A percentile compares a stretch with the other conserved stretches of the same genome.
phyloP scores from a whole-genome alignment of 2,329 filamentous ascomycete species.

The Diplodia corticola region DNA sequence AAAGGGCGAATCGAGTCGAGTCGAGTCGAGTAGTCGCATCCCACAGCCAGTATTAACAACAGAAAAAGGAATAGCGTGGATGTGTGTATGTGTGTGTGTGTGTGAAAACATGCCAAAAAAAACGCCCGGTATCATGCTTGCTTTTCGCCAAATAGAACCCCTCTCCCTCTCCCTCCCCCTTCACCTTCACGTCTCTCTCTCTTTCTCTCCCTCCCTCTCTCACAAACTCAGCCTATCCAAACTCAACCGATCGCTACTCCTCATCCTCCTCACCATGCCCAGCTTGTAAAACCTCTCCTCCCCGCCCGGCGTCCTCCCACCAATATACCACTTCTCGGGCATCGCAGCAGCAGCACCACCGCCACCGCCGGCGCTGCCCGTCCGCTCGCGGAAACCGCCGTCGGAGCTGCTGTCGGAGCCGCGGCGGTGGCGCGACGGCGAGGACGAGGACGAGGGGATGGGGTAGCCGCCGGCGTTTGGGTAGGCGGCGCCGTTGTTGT shows the following conservation, averaged over 20 bases:
- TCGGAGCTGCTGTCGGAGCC: slow-evolving; percentile 76
- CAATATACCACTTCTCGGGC: slow-evolving; percentile 79
- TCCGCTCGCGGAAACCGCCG: slow-evolving; percentile 70
- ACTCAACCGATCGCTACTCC: slow-evolving; percentile 73
- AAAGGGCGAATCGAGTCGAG: neutral
- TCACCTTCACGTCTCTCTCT: neutral
- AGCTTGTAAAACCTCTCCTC: slow-evolving; percentile 82
- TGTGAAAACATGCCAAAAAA: no score
- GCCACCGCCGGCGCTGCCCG: slow-evolving; percentile 41
- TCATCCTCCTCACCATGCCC: slow-evolving; percentile 70
- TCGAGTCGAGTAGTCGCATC: no score
- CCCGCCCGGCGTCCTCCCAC: slow-evolving; percentile 71
- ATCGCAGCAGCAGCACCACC: slow-evolving; percentile 71
- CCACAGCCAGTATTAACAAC: neutral
- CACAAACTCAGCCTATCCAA: slow-evolving; percentile 74
- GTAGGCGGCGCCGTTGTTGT: neutral
- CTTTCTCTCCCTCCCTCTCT: slow-evolving; percentile 29
- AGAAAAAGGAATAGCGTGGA: no score
- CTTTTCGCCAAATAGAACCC: neutral
- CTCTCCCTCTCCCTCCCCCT: neutral
- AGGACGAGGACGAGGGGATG: neutral
- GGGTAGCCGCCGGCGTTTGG: slow-evolving; percentile 4
- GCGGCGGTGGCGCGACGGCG: slow-evolving; percentile 46
- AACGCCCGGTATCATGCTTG: neutral
- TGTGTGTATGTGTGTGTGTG: no score